Conservation (phyloP, 345 rosid genomes). For the Citrus inodora region DNA sequence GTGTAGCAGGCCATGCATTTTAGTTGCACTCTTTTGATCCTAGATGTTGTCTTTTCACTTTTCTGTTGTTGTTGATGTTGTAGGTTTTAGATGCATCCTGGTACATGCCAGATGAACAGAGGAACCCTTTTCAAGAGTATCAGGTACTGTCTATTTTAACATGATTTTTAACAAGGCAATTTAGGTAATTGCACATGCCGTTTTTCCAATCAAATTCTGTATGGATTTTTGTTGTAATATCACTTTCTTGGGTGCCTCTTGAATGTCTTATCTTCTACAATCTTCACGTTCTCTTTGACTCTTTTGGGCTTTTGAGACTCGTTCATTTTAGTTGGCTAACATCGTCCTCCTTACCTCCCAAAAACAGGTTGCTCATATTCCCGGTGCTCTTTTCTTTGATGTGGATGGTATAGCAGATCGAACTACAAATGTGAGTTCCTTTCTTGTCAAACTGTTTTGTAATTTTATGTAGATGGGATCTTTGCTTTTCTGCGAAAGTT, state of each 20-base stretch:
- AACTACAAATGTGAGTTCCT: conserved; percentile 56
- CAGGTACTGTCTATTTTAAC: conserved; percentile 51
- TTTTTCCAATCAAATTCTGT: neutral
- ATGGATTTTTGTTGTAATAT: neutral
- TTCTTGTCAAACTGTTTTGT: neutral
- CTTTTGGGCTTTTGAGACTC: neutral
- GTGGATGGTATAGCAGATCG: conserved; percentile 91
- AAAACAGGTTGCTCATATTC: conserved; percentile 92
- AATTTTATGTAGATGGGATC: neutral
- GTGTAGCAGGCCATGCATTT: neutral
- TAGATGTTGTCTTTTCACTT: neutral
- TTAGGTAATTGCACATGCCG: neutral
- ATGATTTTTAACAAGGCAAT: neutral
- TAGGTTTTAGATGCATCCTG: conserved; percentile 96
- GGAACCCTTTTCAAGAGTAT: conserved; percentile 96
- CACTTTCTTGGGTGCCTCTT: neutral
- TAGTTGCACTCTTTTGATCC: neutral
- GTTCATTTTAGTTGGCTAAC: conserved; percentile 14
- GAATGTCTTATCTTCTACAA: neutral
- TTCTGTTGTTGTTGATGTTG: neutral
- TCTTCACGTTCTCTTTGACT: neutral
- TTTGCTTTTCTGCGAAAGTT: neutral
- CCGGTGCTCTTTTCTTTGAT: conserved; percentile 94
- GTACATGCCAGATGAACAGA: conserved; percentile 98
- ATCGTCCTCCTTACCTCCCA: neutral